Evolutionary conservation across 768 basidiomycete species (phyloP).

Genomic region (Rhodotorula diobovata): DNA sequence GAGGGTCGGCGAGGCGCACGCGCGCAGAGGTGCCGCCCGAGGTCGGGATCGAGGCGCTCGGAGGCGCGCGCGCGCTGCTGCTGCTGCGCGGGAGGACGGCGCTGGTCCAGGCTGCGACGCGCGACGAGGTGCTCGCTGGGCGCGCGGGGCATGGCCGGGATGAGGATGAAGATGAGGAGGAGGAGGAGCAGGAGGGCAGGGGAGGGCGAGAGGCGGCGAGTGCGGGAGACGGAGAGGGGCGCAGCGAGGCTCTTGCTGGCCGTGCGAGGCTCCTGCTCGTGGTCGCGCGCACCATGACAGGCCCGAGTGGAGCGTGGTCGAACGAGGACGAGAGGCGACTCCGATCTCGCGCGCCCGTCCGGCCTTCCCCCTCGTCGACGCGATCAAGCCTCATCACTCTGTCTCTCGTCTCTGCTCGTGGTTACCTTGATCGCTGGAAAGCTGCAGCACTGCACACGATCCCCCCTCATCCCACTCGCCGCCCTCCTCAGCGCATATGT

Average conservation of each 20-base stretch:
- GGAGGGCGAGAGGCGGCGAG: no score
- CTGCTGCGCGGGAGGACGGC: conserved; percentile 2
- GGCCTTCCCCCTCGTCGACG: no score
- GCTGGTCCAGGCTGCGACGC: conserved; percentile 17
- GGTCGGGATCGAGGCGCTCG: conserved; percentile 11
- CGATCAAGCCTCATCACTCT: no score
- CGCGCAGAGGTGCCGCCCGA: background rate
- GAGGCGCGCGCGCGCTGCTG: background rate
- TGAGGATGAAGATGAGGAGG: background rate
- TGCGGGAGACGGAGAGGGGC: no score
- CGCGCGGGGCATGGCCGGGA: background rate
- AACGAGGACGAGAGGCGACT: no score
- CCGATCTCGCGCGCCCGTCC: no score
- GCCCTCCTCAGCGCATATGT: no score
- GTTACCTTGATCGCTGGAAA: no score
- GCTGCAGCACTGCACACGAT: no score
- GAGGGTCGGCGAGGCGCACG: conserved; percentile 56
- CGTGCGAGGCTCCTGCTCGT: background rate
- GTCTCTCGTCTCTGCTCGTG: no score
- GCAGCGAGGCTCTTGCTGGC: background rate
- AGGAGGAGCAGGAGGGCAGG: background rate
- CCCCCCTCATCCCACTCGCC: no score
- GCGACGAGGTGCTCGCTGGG: conserved; percentile 15
- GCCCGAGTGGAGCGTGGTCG: no score
- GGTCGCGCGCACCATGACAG: background rate